These are phyloP conservation scores for Saccharomycopsis fermentans DNA, from an alignment of 805 yeast species.

Conservation along the genomic window DNA sequence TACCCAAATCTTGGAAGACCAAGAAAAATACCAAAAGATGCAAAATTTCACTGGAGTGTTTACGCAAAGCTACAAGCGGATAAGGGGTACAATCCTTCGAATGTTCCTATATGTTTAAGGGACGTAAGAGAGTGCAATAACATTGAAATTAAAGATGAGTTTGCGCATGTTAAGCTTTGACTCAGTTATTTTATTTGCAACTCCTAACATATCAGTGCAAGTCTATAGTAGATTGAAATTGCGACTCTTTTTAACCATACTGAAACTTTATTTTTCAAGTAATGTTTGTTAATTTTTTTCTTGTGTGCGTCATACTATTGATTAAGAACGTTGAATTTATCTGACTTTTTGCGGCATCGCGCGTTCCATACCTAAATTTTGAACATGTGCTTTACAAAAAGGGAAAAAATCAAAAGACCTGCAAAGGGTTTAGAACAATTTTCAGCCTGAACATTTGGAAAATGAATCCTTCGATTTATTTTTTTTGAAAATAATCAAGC, in stretches of 20 bases:
- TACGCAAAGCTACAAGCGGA: conserved; percentile 43
- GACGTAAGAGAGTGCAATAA: neutral
- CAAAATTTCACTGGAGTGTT: conserved; percentile 54
- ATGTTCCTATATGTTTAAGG: conserved; percentile 31
- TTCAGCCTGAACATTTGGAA: neutral
- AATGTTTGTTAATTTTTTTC: neutral
- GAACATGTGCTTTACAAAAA: neutral
- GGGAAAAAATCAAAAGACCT: neutral
- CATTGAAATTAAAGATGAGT: neutral
- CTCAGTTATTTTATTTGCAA: too few species aligned
- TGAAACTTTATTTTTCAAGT: too few species aligned
- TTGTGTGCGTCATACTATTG: neutral
- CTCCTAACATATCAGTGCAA: neutral
- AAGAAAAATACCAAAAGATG: conserved; percentile 39
- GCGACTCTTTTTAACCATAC: neutral
- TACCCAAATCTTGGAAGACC: conserved; percentile 48
- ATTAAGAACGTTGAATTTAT: neutral
- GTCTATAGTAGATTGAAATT: neutral
- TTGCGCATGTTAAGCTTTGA: neutral
- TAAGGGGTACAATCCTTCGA: conserved; percentile 35
- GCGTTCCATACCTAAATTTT: neutral
- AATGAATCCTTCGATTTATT: neutral
- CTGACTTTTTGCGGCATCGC: neutral
- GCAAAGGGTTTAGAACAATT: neutral
- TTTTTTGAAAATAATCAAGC: neutral